Evolutionary conservation across 2,329 filamentous ascomycete species (phyloP), one percentile per base, ranked within the genome.

Genomic region (Trichoderma koningii): DNA sequence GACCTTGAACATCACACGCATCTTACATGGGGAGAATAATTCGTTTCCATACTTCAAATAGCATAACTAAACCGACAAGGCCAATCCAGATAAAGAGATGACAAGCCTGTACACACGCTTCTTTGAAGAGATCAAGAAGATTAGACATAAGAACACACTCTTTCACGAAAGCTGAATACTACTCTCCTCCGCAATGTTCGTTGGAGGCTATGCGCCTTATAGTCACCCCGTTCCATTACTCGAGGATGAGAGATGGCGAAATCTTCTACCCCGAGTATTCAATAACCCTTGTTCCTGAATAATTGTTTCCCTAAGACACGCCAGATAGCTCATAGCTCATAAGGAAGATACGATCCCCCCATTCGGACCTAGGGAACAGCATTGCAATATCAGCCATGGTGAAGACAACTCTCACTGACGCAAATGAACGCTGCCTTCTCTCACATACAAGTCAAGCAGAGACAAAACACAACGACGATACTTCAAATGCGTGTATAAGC

Each of bases 401-500:
- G n/a, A 19, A n/a, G 2, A 7, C 21, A 12, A 9, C 12, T 38
- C 34, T 30, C 55, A 45, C 15, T 17, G 10, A 21, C 15, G 5
- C 1, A 10, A n/a, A 38, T 10, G 12, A 50, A 50, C 30, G 12
- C 14, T 26, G 1, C 1, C 19, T 9, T 21, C 23, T 30, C 21
- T 23, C 17, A 1, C 38, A 28, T 12, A 15, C 9, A 3, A 26
- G 10, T 12, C 41, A 14, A 14, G 45, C 7, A 63, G 10, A 38
- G 42, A 41, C 30, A 47, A 28, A 2, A 19, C 19, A 2, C 38
- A 23, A 23, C 5, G n/a, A 23, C 5, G n/a, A n/a, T 47, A 63
- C 45, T 47, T 63, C 3, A 62, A 63, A 55, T 38, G 60, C 41
- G 50, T 63, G 47, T 66, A 66, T 66, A 63, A 63, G 44, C 48